Conservation (phyloP, 2,329 filamentous ascomycete genomes). For the Talaromyces verruculosus region DNA sequence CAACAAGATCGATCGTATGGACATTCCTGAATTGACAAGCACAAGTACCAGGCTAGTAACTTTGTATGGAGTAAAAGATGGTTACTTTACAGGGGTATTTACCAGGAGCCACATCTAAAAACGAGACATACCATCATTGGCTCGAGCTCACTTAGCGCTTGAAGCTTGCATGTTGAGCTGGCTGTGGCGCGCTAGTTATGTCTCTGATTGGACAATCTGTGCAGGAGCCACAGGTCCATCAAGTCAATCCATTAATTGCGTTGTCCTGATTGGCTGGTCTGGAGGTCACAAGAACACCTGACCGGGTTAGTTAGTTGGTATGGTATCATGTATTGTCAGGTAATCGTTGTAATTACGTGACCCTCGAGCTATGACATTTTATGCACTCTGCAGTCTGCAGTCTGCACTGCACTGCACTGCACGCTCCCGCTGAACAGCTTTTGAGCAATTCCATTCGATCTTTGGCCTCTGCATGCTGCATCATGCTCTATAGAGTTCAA, state of each 20-base stretch:
- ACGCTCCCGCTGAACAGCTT: slow-evolving; percentile 8
- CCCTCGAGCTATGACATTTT: neutral
- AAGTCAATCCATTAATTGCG: neutral
- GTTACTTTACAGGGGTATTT: neutral
- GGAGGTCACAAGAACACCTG: slow-evolving; percentile 17
- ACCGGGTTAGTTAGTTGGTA: neutral
- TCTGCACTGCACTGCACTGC: slow-evolving; percentile 1
- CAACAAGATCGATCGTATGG: neutral
- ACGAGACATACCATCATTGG: neutral
- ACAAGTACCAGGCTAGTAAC: neutral
- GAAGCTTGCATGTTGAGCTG: slow-evolving; percentile 3
- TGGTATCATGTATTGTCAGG: neutral
- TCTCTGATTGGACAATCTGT: neutral
- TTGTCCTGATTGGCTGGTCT: slow-evolving; percentile 3
- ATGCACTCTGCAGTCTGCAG: slow-evolving; percentile 7
- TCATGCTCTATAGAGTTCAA: neutral
- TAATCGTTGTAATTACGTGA: neutral
- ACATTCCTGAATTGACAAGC: neutral
- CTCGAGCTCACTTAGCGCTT: slow-evolving; percentile 1
- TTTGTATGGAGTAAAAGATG: neutral
- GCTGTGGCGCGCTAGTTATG: neutral
- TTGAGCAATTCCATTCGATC: slow-evolving; percentile 2
- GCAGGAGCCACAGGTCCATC: slow-evolving; percentile 8
- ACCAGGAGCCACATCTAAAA: neutral
- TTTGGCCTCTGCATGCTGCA: neutral